Evolutionary conservation across 108 stramenopile species (phyloP), one percentile per base, ranked within the genome.

Genomic region (Discostella stelligeroides): DNA sequence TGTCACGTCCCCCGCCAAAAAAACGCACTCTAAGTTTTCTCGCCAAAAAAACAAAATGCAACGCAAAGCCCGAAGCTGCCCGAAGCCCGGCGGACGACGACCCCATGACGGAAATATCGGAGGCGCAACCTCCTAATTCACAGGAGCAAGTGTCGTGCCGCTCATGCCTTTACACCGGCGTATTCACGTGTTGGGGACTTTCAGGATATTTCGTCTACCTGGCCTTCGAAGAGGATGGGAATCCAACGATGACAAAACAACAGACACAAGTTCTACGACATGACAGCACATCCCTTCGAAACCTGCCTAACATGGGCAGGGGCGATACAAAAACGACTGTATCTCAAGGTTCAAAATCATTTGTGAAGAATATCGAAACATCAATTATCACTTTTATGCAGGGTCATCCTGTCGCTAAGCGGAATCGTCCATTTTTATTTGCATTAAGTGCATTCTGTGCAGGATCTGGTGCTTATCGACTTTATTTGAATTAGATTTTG

Each of bases 391-490:
- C n/a, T 43, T 58, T 45, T 13, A 58, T 58, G 68, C 55, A 57
- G 27, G 45, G 55, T 4, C 40, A 58, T 30, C 30, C 42, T 42
- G 39, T 54, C 30, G 25, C 68, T 17, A 45, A 42, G 42, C 56
- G 39, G 23, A 69, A 69, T 41, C 56, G 68, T 45, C 75, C 61
- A 49, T 76, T 76, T 64, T 46, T 68, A 24, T 28, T 76, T 23
- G 48, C 53, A 30, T 56, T 72, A 38, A 75, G 88, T 30, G 81
- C 69, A 0, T 71, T 49, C 12, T 88, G 82, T 65, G 60, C 81
- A 23, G 70, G 75, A 41, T 78, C 83, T 20, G 90, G 90, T 20
- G 73, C 82, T n/a, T 86, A 88, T 82, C 86, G 90, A 43, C 80
- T 73, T 60, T 72, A 86, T 63, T 66, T 91, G 42, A 76, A 76